Conservation (phyloP, 108 stramenopile genomes). For the Pseudonitzschia pungens region DNA sequence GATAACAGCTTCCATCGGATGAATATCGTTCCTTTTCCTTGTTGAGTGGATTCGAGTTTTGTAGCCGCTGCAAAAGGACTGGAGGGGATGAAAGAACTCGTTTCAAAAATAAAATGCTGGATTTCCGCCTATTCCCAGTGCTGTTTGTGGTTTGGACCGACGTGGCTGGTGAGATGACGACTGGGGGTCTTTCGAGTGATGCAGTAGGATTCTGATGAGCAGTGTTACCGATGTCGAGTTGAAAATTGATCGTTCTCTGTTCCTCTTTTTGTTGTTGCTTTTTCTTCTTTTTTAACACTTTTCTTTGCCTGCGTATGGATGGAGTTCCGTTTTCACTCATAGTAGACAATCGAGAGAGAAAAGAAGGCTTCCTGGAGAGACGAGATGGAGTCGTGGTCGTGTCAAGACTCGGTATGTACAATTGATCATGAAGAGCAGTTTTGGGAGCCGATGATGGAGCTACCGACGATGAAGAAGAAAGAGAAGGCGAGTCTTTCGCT, state of each 20-base stretch:
- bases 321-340: not conserved
- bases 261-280: not conserved
- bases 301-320: not conserved
- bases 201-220: not conserved
- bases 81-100: constrained; percentile 7
- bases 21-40: not conserved
- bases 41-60: not conserved
- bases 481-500: not conserved
- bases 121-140: not conserved
- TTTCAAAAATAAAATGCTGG: not conserved
- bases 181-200: not conserved
- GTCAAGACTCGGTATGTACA: not conserved
- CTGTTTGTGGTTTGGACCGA: not conserved
- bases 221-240: not conserved
- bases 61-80: not conserved
- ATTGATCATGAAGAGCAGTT: not conserved
- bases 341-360: not conserved
- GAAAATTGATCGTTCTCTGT: not conserved
- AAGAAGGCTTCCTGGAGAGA: not conserved
- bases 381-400: not conserved
- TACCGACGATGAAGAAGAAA: not conserved
- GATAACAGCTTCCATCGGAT: not conserved
- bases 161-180: not conserved
- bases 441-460: not conserved
- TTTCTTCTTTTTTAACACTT: not conserved